Percentiles rank a stretch among this genome's conserved stretches.
Conservation (phyloP, 192 early-diverging fungal genomes). For the Backusella psychrophila region DNA sequence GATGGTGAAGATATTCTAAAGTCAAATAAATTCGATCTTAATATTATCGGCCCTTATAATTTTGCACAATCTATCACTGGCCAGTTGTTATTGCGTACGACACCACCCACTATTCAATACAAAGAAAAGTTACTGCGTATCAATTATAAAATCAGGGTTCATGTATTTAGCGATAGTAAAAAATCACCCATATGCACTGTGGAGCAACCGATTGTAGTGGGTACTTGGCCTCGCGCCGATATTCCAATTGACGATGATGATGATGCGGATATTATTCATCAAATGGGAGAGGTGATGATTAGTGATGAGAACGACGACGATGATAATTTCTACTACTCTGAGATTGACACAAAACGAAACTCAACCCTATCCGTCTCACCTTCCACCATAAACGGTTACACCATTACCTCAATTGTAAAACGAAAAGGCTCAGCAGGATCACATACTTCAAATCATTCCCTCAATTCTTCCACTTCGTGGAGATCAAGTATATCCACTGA, state of each 20-base stretch:
- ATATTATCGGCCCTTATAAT: conserved; percentile 26
- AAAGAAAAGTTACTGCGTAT: conserved; percentile 25
- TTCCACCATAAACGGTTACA: neutral
- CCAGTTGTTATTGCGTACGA: conserved; percentile 19
- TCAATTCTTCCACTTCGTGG: conserved; percentile 14
- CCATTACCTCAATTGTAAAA: neutral
- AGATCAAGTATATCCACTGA: conserved; percentile 9
- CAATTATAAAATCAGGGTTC: conserved; percentile 28
- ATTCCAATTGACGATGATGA: conserved; percentile 36
- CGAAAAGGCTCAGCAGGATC: neutral
- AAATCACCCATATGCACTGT: neutral
- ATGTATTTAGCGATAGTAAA: conserved; percentile 2
- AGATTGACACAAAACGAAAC: neutral
- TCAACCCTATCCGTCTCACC: neutral
- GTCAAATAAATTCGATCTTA: conserved; percentile 17
- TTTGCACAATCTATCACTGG: conserved; percentile 24
- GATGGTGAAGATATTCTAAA: conserved; percentile 11
- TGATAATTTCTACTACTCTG: neutral
- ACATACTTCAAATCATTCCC: conserved; percentile 15
- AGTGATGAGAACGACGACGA: conserved; percentile 18
- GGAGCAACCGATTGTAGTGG: conserved; percentile 32
- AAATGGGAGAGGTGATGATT: conserved; percentile 14
- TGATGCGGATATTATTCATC: conserved; percentile 19
- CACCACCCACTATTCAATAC: conserved; percentile 32
- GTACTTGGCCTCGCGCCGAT: conserved; percentile 31